Conservation (phyloP, 208 protist genomes). For the Strigomonas oncopelti region DNA sequence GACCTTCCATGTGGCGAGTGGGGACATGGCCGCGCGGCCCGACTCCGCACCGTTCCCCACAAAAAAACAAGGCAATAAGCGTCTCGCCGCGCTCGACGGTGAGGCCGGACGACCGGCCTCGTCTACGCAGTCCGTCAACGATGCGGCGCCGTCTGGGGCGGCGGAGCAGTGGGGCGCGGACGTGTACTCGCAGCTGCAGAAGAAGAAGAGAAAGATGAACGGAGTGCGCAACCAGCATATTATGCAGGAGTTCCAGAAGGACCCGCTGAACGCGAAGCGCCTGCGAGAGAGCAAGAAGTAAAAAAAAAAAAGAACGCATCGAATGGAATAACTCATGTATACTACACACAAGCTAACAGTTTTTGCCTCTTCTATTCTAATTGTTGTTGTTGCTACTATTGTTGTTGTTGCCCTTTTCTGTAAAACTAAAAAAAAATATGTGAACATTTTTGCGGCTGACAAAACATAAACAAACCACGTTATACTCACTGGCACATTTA, state of each 20-base stretch:
- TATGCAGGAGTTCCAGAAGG: constrained; percentile 56
- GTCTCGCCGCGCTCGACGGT: background rate
- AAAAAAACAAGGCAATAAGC: background rate
- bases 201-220: constrained; percentile 71
- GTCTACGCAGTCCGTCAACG: constrained; percentile 1
- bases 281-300: background rate
- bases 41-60: background rate
- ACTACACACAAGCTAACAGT: background rate
- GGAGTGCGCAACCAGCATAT: constrained; percentile 45
- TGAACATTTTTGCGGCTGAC: background rate
- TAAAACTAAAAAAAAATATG: background rate
- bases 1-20: background rate
- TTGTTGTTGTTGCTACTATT: constrained; percentile 7
- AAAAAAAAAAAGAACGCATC: too few species aligned
- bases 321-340: background rate
- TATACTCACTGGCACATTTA: too few species aligned
- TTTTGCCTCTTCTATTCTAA: background rate
- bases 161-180: constrained; percentile 50
- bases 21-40: background rate
- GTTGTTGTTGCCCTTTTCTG: background rate
- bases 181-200: constrained; percentile 55
- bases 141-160: background rate
- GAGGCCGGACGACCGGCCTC: background rate
- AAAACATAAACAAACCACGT: background rate
- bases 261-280: constrained; percentile 67